Percentiles rank a stretch among this genome's conserved stretches.
These are phyloP conservation scores for Diaporthe humulicola DNA, from an alignment of 2,329 filamentous ascomycete species.

Conservation along the genomic window DNA sequence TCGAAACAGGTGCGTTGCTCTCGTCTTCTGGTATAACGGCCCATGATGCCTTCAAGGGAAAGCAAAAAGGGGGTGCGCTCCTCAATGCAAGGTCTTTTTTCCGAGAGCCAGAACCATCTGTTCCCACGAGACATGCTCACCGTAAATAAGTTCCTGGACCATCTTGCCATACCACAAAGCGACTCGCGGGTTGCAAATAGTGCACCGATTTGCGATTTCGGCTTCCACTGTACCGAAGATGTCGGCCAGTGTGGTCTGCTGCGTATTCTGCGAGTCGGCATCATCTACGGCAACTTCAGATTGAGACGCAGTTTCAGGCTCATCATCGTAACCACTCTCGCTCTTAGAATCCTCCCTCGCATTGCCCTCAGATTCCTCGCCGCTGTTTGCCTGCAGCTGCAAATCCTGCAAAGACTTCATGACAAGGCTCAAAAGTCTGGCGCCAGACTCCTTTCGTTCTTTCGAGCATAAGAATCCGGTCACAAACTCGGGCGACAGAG, in stretches of 20 bases:
- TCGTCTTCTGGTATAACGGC: too few relatives aligned
- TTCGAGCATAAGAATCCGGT: neutral
- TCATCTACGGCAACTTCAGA: neutral
- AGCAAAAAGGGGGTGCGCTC: neutral
- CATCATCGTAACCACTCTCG: neutral
- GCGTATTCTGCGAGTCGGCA: neutral
- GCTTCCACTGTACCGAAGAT: neutral
- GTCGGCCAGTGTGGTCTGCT: neutral
- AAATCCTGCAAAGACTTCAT: neutral
- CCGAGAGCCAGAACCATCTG: neutral
- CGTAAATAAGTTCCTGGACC: neutral
- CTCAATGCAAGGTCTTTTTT: neutral
- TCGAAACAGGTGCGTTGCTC: too few relatives aligned
- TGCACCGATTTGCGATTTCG: neutral
- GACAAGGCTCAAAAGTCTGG: neutral
- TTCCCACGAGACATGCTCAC: neutral
- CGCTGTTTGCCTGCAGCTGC: neutral
- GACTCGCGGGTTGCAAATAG: neutral
- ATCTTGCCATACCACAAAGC: neutral
- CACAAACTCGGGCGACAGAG: neutral
- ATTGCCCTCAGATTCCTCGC: fast-evolving
- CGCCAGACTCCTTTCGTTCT: neutral
- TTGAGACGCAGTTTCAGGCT: neutral
- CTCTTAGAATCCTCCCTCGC: neutral
- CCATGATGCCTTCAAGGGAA: too few relatives aligned